Base-by-base conservation (phyloP, 192 early-diverging fungal species). In the Coemansia asiatica region DNA sequence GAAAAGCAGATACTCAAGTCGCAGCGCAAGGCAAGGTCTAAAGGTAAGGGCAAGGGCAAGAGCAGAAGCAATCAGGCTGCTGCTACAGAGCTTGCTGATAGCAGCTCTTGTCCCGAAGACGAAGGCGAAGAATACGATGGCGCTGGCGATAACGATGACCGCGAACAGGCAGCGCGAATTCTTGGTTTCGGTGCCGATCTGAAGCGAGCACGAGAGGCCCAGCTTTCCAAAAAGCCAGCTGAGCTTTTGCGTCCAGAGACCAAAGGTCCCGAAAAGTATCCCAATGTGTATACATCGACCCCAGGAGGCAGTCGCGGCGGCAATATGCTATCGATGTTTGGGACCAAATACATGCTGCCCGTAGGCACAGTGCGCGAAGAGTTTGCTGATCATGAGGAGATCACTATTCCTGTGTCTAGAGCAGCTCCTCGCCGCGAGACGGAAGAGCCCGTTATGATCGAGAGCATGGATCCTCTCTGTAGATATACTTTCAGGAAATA, bases 401-500 rank as follows among this genome's bases (percentile, higher is more conserved):
- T 97, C 27, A 88, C 82, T 0, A 94, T 99, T 56, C 97, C 97
- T 0, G 82, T 91, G 8, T 72, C 92, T 1, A 81, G 83, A 44
- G 80, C 84, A 23, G 89, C 92, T 1, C 87, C 90, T 16, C 71
- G 82, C 1, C 87, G 88, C 12, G 60, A 78, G 0, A 79, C 79
- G 0, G 94, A 99, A 77, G 71, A 77, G 40, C 67, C 85, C 5
- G 81, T 98, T 12, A 57, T 60, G 4, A 85, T 98, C 10, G 76
- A 67, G 6, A 84, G 86, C 22, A 83, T 97, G 85, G 93, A 95
- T 62, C 85, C 85, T 4, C 76, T 91, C 59, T 91, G 86, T 76
- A 81, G 83, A 54, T 87, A 75, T 69, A 90, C 91, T 1, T 97
- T 96, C 85, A 86, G 90, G 79, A 88, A 89, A 21, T 97, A 97